phyloP scores from a whole-genome alignment of 352 stramenopile species.

The Phytophthora niederhauseri region DNA sequence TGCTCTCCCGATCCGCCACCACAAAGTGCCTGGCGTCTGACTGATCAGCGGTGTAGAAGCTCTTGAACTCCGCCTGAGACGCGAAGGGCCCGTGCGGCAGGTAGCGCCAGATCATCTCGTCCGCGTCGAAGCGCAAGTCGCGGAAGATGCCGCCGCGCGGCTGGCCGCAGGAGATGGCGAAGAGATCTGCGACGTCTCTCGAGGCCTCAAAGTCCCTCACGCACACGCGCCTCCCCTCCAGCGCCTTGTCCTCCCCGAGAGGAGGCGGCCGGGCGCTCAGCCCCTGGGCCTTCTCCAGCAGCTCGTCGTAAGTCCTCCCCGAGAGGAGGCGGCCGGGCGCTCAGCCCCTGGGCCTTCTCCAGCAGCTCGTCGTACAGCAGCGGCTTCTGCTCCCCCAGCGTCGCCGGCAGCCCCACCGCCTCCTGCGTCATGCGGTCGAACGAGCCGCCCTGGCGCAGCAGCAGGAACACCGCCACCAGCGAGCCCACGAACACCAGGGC shows the following conservation, averaged over 20 bases:
- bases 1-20: conserved; percentile 55
- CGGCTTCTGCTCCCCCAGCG: conserved; percentile 73
- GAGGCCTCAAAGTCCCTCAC: conserved; percentile 50
- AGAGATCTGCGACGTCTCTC: conserved; percentile 42
- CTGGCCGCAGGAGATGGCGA: conserved; percentile 57
- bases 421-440: conserved; percentile 90
- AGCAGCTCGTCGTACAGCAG: conserved; percentile 91
- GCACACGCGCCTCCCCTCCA: conserved; percentile 47
- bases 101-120: conserved; percentile 84
- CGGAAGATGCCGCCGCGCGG: conserved; percentile 61
- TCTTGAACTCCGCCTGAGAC: conserved; percentile 40
- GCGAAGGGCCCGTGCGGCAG: conserved; percentile 68
- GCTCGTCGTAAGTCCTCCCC: conserved; percentile 28
- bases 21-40: conserved; percentile 63
- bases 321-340: conserved; percentile 43
- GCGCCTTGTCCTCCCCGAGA: conserved; percentile 28
- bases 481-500: conserved; percentile 85
- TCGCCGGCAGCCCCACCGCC: conserved; percentile 63
- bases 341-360: conserved; percentile 41
- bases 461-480: conserved; percentile 81
- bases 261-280: conserved; percentile 41
- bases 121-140: conserved; percentile 62
- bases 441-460: conserved; percentile 83
- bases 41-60: conserved; percentile 43
- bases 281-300: conserved; percentile 59